Conservation (phyloP, 495 filamentous ascomycete species). For the Polyplosphaeria fusca region DNA sequence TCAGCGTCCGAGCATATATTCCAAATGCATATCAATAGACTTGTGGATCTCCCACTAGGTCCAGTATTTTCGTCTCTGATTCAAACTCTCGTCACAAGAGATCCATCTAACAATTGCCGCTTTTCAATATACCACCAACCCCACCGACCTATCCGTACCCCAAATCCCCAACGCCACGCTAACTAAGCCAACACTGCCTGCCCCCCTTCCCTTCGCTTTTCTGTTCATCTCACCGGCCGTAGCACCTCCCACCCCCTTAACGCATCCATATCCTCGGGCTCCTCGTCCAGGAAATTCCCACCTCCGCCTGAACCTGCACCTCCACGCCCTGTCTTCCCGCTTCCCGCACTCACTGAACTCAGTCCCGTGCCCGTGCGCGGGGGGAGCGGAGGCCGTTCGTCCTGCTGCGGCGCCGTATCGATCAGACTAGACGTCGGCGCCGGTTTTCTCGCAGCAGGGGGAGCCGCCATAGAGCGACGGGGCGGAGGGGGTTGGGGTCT, state of each 20-base stretch:
- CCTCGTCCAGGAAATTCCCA: conserved; percentile 30
- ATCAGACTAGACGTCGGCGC: neutral
- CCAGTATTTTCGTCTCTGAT: no score
- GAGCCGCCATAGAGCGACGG: conserved; percentile 13
- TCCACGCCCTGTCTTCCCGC: neutral
- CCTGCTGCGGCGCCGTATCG: conserved; percentile 12
- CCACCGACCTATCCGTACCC: no score
- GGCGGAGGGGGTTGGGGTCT: conserved; percentile 24
- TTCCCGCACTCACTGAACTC: conserved; percentile 17
- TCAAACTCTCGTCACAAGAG: no score
- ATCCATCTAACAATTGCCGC: no score
- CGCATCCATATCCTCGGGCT: conserved; percentile 27
- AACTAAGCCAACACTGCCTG: no score
- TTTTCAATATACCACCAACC: no score
- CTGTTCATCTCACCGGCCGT: conserved; percentile 24
- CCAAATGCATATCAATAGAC: no score
- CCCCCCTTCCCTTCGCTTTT: no score
- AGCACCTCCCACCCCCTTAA: conserved; percentile 37
- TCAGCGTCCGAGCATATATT: no score
- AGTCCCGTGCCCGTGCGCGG: conserved; percentile 29
- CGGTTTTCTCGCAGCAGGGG: neutral
- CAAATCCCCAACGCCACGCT: no score
- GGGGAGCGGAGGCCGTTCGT: conserved; percentile 30
- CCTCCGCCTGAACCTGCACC: neutral
- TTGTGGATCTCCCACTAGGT: no score